Evolutionary conservation across 1,284 basidiomycete species (phyloP).

Genomic region (Ganoderma multipileum): DNA sequence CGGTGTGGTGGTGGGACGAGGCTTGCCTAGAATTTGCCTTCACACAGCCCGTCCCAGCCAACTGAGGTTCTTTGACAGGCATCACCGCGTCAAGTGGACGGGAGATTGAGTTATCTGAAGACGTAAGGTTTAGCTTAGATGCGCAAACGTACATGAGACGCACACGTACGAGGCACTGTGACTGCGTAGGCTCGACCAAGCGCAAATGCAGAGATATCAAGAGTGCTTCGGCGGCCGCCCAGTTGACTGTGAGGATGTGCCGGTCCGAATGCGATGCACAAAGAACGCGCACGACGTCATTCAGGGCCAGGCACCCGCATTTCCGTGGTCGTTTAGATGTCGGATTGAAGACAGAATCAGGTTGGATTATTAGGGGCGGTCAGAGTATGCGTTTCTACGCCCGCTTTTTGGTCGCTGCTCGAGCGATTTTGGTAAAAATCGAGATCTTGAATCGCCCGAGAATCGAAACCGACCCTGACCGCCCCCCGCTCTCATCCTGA

Average conservation of each 20-base stretch:
- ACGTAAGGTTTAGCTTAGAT: not conserved
- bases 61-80: too few relatives aligned
- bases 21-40: too few relatives aligned
- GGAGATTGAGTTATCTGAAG: not conserved
- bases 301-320: slow-evolving; percentile 21
- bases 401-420: too few relatives aligned
- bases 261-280: not conserved
- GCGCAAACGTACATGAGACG: too few relatives aligned
- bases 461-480: too few relatives aligned
- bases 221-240: not conserved
- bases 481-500: too few relatives aligned
- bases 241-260: not conserved
- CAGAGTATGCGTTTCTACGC: too few relatives aligned
- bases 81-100: not conserved
- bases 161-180: not conserved
- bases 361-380: not conserved
- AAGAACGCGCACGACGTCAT: slow-evolving; percentile 10
- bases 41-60: too few relatives aligned
- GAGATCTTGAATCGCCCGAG: too few relatives aligned
- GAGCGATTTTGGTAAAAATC: too few relatives aligned
- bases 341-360: not conserved
- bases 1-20: too few relatives aligned
- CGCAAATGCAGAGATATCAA: not conserved
- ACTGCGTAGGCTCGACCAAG: not conserved
- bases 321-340: not conserved